Evolutionary conservation across 192 early-diverging fungal species (phyloP).

Genomic region (Nowakowskiella sp.): DNA sequence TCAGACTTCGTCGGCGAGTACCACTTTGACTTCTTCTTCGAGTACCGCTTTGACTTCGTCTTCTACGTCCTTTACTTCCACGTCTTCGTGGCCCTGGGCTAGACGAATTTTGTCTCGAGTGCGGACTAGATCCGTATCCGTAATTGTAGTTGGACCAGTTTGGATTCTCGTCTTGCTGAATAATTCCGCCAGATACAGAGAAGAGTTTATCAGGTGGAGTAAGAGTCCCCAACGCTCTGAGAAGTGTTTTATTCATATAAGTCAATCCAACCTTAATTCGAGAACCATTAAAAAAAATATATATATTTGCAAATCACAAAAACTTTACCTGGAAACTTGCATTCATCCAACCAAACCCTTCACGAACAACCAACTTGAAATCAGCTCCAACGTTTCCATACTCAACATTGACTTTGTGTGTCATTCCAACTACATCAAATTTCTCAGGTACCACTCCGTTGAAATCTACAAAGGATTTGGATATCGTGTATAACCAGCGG

Average conservation of each 20-base stretch:
- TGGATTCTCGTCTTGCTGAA: too few species aligned
- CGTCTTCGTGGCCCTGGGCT: too few species aligned
- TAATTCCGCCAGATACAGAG: background rate
- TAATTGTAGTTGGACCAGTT: too few species aligned
- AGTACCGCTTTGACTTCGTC: too few species aligned
- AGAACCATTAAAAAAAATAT: slow-evolving; percentile 1
- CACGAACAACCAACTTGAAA: slow-evolving; percentile 86
- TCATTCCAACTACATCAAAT: slow-evolving; percentile 87
- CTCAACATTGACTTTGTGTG: slow-evolving; percentile 87
- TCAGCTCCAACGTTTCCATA: slow-evolving; percentile 94
- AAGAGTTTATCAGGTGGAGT: slow-evolving; percentile 65
- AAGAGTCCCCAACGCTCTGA: slow-evolving; percentile 69
- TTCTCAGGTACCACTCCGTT: slow-evolving; percentile 98
- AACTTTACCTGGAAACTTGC: slow-evolving; percentile 48
- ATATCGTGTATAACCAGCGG: slow-evolving; percentile 93
- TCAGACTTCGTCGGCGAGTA: too few species aligned
- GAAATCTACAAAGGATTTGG: slow-evolving; percentile 91
- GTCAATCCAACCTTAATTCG: slow-evolving; percentile 62
- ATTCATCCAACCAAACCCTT: slow-evolving; percentile 99
- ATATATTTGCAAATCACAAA: slow-evolving; percentile 17
- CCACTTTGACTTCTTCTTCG: background rate
- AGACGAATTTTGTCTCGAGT: too few species aligned
- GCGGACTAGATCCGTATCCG: too few species aligned
- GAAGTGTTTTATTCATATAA: slow-evolving; percentile 61
- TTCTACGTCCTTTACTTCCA: too few species aligned